Conservation (phyloP, 106 monocot genomes). For the Allium fistulosum region DNA sequence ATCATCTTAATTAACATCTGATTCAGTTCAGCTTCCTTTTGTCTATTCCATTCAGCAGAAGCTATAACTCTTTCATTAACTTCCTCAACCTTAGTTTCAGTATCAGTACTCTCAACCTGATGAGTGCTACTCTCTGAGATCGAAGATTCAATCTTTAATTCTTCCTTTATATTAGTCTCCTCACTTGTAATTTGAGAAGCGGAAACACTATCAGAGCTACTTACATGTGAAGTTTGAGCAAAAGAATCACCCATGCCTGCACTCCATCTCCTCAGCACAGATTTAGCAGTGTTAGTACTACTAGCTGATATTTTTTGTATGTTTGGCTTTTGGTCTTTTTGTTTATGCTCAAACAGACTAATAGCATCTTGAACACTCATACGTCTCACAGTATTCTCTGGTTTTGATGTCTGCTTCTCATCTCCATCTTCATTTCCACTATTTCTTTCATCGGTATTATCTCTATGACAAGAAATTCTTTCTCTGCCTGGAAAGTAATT, state of each 20-base stretch:
- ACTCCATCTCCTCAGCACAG: conserved; percentile 98
- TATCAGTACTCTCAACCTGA: conserved; percentile 17
- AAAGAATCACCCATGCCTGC: conserved; percentile 69
- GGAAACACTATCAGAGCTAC: conserved; percentile 8
- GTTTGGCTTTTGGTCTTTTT: conserved; percentile 60
- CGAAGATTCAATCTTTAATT: conserved; percentile 16
- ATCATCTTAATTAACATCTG: conserved; percentile 78
- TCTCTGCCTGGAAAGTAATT: conserved; percentile 68
- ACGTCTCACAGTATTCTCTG: conserved; percentile 63
- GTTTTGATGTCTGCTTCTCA: conserved; percentile 39
- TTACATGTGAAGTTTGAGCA: conserved; percentile 21
- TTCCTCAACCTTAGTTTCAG: conserved; percentile 24
- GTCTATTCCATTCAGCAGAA: conserved; percentile 79
- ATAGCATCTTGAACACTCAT: conserved; percentile 99
- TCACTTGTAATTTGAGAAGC: conserved; percentile 16
- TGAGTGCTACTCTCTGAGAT: neutral
- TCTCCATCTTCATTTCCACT: conserved; percentile 34
- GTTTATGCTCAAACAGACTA: conserved; percentile 87
- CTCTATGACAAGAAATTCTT: conserved; percentile 33
- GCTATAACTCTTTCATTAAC: conserved; percentile 28
- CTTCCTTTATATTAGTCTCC: conserved; percentile 25
- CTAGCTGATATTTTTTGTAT: conserved; percentile 24
- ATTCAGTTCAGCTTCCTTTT: conserved; percentile 85
- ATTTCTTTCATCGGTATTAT: conserved; percentile 27
- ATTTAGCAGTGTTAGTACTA: conserved; percentile 43